These are phyloP conservation scores for Colletotrichum lini DNA, from an alignment of 2,329 filamentous ascomycete genomes.

Conservation along the genomic window DNA sequence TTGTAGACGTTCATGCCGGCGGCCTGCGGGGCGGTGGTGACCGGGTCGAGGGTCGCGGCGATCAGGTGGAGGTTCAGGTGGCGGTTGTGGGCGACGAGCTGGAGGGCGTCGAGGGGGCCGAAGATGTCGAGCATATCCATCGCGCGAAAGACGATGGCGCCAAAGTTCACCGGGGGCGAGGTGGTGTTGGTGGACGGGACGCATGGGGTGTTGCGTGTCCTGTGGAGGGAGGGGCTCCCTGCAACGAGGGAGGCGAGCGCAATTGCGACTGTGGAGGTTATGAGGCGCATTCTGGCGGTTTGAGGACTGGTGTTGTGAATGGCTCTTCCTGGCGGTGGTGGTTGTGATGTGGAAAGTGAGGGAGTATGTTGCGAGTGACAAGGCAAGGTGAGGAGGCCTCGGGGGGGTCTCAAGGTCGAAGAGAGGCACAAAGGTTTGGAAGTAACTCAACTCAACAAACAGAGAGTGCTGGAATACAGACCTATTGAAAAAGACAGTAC, in stretches of 20 bases:
- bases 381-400: not conserved
- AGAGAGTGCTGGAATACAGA: not conserved
- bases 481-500: not conserved
- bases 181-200: not conserved
- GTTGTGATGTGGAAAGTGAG: not conserved
- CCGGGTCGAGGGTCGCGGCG: constrained; percentile 57
- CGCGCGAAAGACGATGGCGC: constrained; percentile 42
- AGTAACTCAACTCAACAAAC: not conserved
- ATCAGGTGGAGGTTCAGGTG: constrained; percentile 59
- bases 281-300: constrained; percentile 18
- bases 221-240: constrained; percentile 8
- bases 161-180: constrained; percentile 37
- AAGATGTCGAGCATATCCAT: constrained; percentile 45
- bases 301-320: not conserved
- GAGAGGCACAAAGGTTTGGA: not conserved
- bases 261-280: not conserved
- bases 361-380: not conserved
- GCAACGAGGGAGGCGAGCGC: constrained; percentile 1
- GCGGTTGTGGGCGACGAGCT: constrained; percentile 39
- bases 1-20: constrained; percentile 51
- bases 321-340: not conserved
- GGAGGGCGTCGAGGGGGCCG: constrained; percentile 44
- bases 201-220: not conserved
- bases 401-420: not conserved
- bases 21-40: constrained; percentile 52